Evolutionary conservation across 306 rosid species (phyloP), one percentile per base, ranked within the genome.

Genomic region (Rosa chinensis): DNA sequence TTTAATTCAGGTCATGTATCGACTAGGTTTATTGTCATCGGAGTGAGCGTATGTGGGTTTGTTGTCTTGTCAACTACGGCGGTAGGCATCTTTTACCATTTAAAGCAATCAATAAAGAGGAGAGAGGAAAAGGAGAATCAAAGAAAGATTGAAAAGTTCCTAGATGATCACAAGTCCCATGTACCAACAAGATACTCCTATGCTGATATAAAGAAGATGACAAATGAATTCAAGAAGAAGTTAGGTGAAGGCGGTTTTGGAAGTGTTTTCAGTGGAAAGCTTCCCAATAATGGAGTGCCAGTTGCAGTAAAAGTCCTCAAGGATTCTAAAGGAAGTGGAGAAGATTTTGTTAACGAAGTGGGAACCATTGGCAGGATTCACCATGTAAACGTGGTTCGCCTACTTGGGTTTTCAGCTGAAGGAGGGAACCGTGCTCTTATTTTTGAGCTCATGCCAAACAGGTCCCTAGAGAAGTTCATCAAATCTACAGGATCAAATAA

Each of bases 331-430:
- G 56, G 56, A 10, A 75, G 5, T 39, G 70, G 78, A 5, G 78
- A 75, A 0, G 70, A 75, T 23, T 75, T 75, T 43, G 78, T 75
- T 23, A 82, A 75, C 3, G 86, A 84, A 80, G 86, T 82, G 12
- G 79, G 81, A 32, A 82, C 84, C 73, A 84, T 84, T 77, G 86
- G 85, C 10, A 70, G 62, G 39, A 84, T 87, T 63, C 88, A 84
- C 79, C 90, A 84, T 64, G 78, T 84, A 5, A 87, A 87, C 17
- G 83, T 87, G 69, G 88, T 78, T 37, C 88, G 88, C 8, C 17
- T 87, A 23, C 83, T 87, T 32, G 90, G 86, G 7, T 87, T 77
- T 52, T 82, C 87, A 61, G 86, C 87, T 0, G 90, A 84, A 74
- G 82, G 82, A 44, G 69, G 77, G 44, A 64, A 35, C 56, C 79